Evolutionary conservation across 164 flowering plant species (phyloP).

Genomic region (Liriodendron chinense): DNA sequence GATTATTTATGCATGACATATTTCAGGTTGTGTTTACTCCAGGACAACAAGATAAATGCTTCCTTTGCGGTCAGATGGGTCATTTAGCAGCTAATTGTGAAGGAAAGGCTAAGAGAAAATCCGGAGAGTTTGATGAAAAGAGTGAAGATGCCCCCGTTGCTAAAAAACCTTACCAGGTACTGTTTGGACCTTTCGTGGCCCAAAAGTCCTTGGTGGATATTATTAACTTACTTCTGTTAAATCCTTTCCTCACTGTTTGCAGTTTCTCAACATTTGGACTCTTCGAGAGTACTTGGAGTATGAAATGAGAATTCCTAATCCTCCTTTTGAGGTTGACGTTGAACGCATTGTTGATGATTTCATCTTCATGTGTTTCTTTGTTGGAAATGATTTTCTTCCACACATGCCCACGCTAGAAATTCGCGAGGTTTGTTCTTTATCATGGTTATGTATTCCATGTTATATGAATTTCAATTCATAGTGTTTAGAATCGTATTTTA

Average conservation of each 20-base stretch:
- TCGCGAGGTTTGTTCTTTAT: conserved; percentile 70
- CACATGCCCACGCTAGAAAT: conserved; percentile 99
- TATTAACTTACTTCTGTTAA: not conserved
- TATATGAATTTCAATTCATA: too few species aligned
- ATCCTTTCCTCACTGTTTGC: conserved; percentile 19
- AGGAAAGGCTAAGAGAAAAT: conserved; percentile 89
- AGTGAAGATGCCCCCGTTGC: conserved; percentile 46
- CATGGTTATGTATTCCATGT: not conserved
- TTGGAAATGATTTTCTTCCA: conserved; percentile 97
- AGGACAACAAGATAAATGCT: conserved; percentile 97
- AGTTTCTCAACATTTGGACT: conserved; percentile 95
- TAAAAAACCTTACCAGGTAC: conserved; percentile 92
- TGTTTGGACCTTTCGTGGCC: not conserved
- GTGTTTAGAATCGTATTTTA: too few species aligned
- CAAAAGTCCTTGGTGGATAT: not conserved
- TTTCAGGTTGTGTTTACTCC: conserved; percentile 83
- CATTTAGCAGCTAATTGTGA: conserved; percentile 95
- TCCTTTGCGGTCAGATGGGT: conserved; percentile 93
- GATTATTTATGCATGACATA: not conserved
- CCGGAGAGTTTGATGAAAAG: conserved; percentile 96
- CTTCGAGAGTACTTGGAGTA: conserved; percentile 89
- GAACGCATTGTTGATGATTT: conserved; percentile 92
- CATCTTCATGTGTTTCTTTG: conserved; percentile 95
- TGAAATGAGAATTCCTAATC: conserved; percentile 80
- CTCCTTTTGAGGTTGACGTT: conserved; percentile 70